Evolutionary conservation across 1,284 basidiomycete species (phyloP).

Genomic region (Papiliotrema fonsecae): DNA sequence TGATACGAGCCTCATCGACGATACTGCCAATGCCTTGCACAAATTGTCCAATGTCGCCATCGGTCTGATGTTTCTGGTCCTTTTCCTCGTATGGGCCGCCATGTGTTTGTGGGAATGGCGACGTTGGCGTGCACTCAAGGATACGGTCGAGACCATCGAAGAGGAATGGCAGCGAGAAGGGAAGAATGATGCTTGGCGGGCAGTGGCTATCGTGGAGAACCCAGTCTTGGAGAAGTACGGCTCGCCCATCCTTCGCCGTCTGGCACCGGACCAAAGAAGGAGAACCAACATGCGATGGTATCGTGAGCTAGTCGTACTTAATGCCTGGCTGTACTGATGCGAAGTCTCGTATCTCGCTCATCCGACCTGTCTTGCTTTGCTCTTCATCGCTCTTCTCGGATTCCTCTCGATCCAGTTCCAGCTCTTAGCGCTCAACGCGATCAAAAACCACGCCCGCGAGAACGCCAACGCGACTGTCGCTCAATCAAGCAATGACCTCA

Average conservation of each 20-base stretch:
- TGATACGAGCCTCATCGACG: conserved; percentile 76
- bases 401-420: conserved; percentile 85
- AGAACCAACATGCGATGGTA: conserved; percentile 45
- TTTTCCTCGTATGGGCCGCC: conserved; percentile 41
- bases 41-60: conserved; percentile 71
- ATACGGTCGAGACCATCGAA: conserved; percentile 36
- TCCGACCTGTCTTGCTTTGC: conserved; percentile 78
- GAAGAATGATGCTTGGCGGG: conserved; percentile 31
- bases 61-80: conserved; percentile 55
- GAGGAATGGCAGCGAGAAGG: conserved; percentile 26
- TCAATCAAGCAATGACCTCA: conserved; percentile 66
- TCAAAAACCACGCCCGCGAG: conserved; percentile 61
- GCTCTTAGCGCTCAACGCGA: conserved; percentile 65
- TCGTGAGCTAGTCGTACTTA: conserved; percentile 24
- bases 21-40: conserved; percentile 68
- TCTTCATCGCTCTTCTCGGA: conserved; percentile 84
- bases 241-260: conserved; percentile 16
- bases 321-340: not conserved
- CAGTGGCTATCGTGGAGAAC: conserved; percentile 43
- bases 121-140: conserved; percentile 35
- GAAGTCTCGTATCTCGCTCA: conserved; percentile 80
- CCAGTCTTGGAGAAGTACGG: conserved; percentile 42
- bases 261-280: conserved; percentile 19
- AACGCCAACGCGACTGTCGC: conserved; percentile 59
- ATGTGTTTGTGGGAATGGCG: conserved; percentile 46